Conservation (phyloP, 108 stramenopile genomes). For the Cafeteria roenbergensis region DNA sequence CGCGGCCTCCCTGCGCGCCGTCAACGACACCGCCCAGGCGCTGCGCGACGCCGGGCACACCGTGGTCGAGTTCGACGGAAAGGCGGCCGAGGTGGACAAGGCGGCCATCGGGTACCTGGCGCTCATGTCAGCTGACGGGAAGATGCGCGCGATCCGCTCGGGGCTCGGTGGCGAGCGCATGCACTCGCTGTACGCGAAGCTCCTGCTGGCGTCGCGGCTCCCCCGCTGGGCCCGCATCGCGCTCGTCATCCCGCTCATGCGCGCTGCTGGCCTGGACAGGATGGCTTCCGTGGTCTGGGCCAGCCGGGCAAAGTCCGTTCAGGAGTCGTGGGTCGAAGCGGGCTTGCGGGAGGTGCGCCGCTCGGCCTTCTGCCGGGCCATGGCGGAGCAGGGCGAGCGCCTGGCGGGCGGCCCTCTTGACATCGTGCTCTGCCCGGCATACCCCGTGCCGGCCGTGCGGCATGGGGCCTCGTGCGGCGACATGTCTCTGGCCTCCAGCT, state of each 20-base stretch:
- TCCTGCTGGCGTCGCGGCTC: neutral
- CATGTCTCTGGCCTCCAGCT: slow-evolving; percentile 18
- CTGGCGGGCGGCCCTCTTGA: too few relatives aligned
- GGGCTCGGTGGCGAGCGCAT: neutral
- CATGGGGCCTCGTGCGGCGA: slow-evolving; percentile 22
- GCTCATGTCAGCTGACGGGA: slow-evolving; percentile 19
- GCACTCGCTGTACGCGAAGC: slow-evolving; percentile 6
- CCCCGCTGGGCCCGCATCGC: neutral
- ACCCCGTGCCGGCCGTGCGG: slow-evolving; percentile 29
- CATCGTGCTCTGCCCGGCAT: slow-evolving; percentile 27
- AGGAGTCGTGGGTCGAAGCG: slow-evolving; percentile 25
- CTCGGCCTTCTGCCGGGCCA: slow-evolving; percentile 8
- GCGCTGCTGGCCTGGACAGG: neutral
- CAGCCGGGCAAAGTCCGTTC: too few relatives aligned
- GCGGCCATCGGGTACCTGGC: slow-evolving; percentile 1
- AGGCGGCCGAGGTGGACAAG: slow-evolving; percentile 2
- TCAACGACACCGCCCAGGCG: slow-evolving; percentile 22
- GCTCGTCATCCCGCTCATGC: neutral
- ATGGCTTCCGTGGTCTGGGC: slow-evolving; percentile 5
- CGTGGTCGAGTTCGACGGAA: slow-evolving; percentile 30
- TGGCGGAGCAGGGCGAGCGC: slow-evolving; percentile 14
- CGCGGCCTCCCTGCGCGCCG: slow-evolving; percentile 23
- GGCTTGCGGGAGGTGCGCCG: slow-evolving; percentile 29
- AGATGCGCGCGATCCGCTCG: slow-evolving; percentile 6
- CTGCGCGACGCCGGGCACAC: slow-evolving; percentile 25